phyloP scores from a whole-genome alignment of 2,329 filamentous ascomycete genomes.

The Cytospora mali region DNA sequence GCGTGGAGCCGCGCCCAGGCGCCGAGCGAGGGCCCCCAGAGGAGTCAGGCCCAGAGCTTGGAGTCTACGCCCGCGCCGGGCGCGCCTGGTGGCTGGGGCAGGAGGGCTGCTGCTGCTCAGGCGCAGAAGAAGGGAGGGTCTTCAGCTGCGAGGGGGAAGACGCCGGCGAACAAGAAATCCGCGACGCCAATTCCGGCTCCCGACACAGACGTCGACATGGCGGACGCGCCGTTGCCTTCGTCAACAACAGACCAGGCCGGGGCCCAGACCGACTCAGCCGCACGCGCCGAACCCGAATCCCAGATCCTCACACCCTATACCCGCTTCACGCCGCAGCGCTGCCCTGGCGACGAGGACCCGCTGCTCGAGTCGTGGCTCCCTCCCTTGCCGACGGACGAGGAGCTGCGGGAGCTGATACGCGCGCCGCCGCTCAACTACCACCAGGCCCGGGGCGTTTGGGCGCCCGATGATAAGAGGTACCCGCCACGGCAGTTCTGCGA shows the following conservation, averaged over 20 bases:
- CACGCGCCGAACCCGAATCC: constrained; percentile 35
- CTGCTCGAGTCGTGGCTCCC: constrained; percentile 63
- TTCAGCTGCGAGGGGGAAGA: constrained; percentile 13
- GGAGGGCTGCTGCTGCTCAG: neutral
- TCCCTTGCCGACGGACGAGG: constrained; percentile 57
- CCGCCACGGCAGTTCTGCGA: constrained; percentile 64
- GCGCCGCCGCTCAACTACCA: constrained; percentile 69
- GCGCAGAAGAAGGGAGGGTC: constrained; percentile 26
- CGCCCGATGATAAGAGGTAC: constrained; percentile 37
- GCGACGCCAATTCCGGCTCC: constrained; percentile 14
- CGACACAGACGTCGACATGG: constrained; percentile 44
- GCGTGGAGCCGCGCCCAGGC: constrained; percentile 52
- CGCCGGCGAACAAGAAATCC: constrained; percentile 17
- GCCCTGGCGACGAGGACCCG: constrained; percentile 57
- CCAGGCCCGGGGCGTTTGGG: constrained; percentile 58
- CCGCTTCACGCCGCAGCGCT: constrained; percentile 40
- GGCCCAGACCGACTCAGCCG: constrained; percentile 29
- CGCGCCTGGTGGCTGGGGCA: neutral
- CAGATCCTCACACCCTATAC: constrained; percentile 41
- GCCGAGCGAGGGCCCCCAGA: constrained; percentile 40
- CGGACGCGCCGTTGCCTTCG: constrained; percentile 45
- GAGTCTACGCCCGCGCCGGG: constrained; percentile 27
- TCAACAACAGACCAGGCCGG: neutral
- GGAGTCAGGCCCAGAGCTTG: constrained; percentile 35
- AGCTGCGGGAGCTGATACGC: constrained; percentile 65